A percentile compares a stretch with the other conserved stretches of the same genome.
Evolutionary conservation across 345 rosid genomes (phyloP).

Genomic region (Alliaria petiolata): DNA sequence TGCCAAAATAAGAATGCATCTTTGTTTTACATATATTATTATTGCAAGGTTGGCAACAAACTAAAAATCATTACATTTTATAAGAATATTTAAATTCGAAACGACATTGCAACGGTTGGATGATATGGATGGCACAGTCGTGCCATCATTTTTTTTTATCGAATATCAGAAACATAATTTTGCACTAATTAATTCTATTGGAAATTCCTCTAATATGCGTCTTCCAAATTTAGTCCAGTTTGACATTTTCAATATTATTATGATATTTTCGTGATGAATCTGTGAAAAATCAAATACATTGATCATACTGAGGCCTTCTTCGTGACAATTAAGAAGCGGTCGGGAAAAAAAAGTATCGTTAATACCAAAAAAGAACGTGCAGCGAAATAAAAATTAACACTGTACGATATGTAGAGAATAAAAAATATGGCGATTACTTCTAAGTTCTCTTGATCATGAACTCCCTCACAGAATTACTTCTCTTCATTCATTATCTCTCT

Average conservation of each 20-base stretch:
- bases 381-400: not conserved
- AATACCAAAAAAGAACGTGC: not conserved
- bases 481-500: too few species aligned
- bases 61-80: not conserved
- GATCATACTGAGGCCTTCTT: too few species aligned
- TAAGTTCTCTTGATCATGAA: not conserved
- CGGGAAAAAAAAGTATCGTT: not conserved
- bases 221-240: not conserved
- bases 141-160: not conserved
- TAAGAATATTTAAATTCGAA: not conserved
- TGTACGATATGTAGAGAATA: not conserved
- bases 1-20: not conserved
- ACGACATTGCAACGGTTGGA: conserved; percentile 17
- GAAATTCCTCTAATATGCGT: not conserved
- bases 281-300: conserved; percentile 3
- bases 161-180: not conserved
- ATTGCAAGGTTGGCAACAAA: conserved; percentile 12
- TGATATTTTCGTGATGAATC: not conserved
- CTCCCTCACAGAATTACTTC: too few species aligned
- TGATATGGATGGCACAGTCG: conserved; percentile 3
- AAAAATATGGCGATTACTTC: not conserved
- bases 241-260: not conserved
- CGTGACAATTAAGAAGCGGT: conserved; percentile 1
- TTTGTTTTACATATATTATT: not conserved
- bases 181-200: not conserved